Base-by-base conservation (phyloP, 371 early-diverging fungal species). In the Lichtheimia hyalospora region DNA sequence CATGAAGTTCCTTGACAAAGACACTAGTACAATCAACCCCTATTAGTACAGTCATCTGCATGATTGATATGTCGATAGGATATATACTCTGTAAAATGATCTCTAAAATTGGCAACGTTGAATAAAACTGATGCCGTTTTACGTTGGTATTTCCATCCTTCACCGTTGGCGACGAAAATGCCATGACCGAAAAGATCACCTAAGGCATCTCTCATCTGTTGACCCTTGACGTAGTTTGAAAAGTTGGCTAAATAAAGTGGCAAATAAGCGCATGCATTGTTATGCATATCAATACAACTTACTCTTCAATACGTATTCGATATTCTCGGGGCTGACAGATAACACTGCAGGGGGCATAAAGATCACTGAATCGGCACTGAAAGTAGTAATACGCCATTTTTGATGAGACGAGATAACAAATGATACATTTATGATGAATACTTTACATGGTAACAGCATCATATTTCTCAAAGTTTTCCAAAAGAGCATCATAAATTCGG, bases 81-180 rank as follows among this genome's bases (percentile, higher is more conserved):
- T 10, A 21, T 67, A 21, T 61, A 69, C 74, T 63, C 74, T 52
- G 73, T 74, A 42, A 81, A 76, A 50, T 73, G 75, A 23, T 82
- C 77, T 7, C 82, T 68, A 68, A 83, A 83, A 15, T 82, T 82
- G 54, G 70, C 75, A 68, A 74, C 77, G 28, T 74, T 79, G 48
- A 85, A 85, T 48, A 85, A 77, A 46, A 81, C 66, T 46, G 75
- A 70, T 1, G 85, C 81, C 15, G 70, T 63, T 49, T 78, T 78
- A 23, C 77, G 66, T 55, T 76, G 81, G 43, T 66, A 70, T 23
- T 60, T 63, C 81, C 81, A 81, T 54, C 65, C 57, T 62, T 78
- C 71, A 14, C 79, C 79, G 44, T 75, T 75, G 18, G 71, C 71
- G 28, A 67, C 67, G 39, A 77, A 75, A 5, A 77, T 75, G 46